Evolutionary conservation across 2,329 filamentous ascomycete genomes (phyloP).

Genomic region (Fusarium subtropicale): DNA sequence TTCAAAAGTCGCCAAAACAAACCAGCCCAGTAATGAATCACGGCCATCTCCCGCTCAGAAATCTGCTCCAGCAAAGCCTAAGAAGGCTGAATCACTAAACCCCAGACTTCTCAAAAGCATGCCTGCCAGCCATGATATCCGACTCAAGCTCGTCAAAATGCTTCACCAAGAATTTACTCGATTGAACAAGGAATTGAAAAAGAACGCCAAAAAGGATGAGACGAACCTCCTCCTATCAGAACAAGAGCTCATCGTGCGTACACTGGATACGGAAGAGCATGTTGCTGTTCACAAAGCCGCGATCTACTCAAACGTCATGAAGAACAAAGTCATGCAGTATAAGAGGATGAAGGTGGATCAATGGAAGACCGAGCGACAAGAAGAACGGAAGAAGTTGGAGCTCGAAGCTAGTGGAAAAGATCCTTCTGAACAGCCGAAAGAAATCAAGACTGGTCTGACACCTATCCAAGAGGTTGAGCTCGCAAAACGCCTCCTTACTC

Average conservation of each 20-base stretch:
- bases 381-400: constrained; percentile 54
- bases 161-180: constrained; percentile 74
- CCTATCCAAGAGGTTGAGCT: constrained; percentile 75
- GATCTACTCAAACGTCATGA: constrained; percentile 87
- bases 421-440: constrained; percentile 55
- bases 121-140: constrained; percentile 67
- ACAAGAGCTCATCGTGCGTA: constrained; percentile 74
- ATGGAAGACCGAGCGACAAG: constrained; percentile 74
- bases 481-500: constrained; percentile 71
- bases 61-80: constrained; percentile 31
- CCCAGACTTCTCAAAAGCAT: constrained; percentile 71
- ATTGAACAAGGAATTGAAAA: constrained; percentile 72
- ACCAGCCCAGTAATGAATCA: constrained; percentile 33
- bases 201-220: constrained; percentile 61
- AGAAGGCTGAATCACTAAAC: constrained; percentile 68
- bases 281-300: constrained; percentile 73
- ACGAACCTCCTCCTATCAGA: constrained; percentile 67
- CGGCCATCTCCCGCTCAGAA: constrained; percentile 31
- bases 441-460: constrained; percentile 77
- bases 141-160: constrained; percentile 68
- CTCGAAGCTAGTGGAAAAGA: constrained; percentile 50
- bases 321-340: constrained; percentile 79
- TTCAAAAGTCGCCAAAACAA: constrained; percentile 15
- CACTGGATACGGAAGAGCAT: constrained; percentile 82
- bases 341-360: constrained; percentile 78